Evolutionary conservation across 2,329 filamentous ascomycete species (phyloP).

Genomic region (Cryphonectria naterciae): DNA sequence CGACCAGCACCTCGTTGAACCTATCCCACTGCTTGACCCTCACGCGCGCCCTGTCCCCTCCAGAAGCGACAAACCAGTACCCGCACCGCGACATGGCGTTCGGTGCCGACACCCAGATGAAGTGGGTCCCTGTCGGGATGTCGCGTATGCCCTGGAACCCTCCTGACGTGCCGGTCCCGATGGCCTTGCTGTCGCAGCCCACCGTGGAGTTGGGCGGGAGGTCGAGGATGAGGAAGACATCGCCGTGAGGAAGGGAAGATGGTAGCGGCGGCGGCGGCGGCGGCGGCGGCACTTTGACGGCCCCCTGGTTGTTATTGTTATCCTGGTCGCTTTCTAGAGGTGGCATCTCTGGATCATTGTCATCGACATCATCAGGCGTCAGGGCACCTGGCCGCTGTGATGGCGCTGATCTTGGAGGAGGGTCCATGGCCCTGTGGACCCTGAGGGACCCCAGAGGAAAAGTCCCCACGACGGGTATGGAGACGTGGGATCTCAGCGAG

Average conservation of each 20-base stretch:
- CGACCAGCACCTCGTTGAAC: slow-evolving; percentile 57
- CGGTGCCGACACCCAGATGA: slow-evolving; percentile 61
- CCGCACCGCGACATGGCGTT: slow-evolving; percentile 56
- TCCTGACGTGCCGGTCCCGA: slow-evolving; percentile 44
- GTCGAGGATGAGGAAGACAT: slow-evolving; percentile 57
- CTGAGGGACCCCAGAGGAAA: slow-evolving; percentile 49
- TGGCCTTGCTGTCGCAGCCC: slow-evolving; percentile 56
- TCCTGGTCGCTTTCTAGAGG: slow-evolving; percentile 16
- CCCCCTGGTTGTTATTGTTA: background rate
- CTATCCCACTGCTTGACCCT: slow-evolving; percentile 60
- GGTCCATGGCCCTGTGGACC: slow-evolving; percentile 41
- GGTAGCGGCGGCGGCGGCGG: background rate
- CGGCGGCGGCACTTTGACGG: background rate
- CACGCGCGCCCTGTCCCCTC: slow-evolving; percentile 36
- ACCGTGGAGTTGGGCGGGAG: slow-evolving; percentile 56
- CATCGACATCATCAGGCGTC: background rate
- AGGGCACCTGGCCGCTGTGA: slow-evolving; percentile 25
- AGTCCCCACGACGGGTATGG: slow-evolving; percentile 44
- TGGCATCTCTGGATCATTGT: slow-evolving; percentile 22
- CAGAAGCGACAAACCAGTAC: slow-evolving; percentile 57
- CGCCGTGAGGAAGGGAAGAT: slow-evolving; percentile 31
- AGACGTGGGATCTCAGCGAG: slow-evolving; percentile 40
- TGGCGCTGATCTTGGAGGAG: slow-evolving; percentile 25
- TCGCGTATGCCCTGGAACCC: slow-evolving; percentile 58
- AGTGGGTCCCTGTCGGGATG: slow-evolving; percentile 60